These are phyloP conservation scores for Acer negundo DNA, from an alignment of 345 rosid species.

Conservation along the genomic window DNA sequence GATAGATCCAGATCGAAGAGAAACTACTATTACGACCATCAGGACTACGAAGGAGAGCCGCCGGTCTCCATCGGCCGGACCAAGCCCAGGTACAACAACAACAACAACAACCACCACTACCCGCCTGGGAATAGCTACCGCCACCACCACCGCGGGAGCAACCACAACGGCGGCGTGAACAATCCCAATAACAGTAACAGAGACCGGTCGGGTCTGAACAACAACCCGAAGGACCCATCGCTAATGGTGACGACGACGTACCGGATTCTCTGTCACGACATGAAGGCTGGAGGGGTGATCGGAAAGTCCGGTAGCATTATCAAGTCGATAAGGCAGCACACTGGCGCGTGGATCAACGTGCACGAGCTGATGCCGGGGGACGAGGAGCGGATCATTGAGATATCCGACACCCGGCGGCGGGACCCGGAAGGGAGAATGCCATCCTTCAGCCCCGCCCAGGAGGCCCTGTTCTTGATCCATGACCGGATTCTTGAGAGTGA, in stretches of 20 bases:
- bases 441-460: constrained; percentile 90
- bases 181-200: constrained; percentile 34
- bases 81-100: constrained; percentile 53
- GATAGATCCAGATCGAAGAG: constrained; percentile 99
- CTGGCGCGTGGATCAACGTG: constrained; percentile 98
- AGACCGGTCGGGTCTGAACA: not conserved
- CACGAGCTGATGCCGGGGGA: constrained; percentile 93
- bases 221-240: constrained; percentile 39
- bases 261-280: constrained; percentile 90
- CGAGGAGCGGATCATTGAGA: constrained; percentile 92
- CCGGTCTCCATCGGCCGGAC: constrained; percentile 43
- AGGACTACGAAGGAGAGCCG: constrained; percentile 74
- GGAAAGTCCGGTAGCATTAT: constrained; percentile 96
- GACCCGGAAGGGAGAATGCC: constrained; percentile 98
- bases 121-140: constrained; percentile 40
- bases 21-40: constrained; percentile 90
- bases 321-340: constrained; percentile 85
- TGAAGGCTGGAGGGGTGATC: constrained; percentile 97
- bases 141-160: constrained; percentile 51
- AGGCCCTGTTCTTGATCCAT: constrained; percentile 80
- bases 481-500: constrained; percentile 92
- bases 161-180: not conserved
- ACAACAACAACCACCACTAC: constrained; percentile 53
- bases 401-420: constrained; percentile 89
- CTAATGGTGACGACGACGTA: constrained; percentile 81